Evolutionary conservation across 106 monocot species (phyloP).

Genomic region (Allium cepa): DNA sequence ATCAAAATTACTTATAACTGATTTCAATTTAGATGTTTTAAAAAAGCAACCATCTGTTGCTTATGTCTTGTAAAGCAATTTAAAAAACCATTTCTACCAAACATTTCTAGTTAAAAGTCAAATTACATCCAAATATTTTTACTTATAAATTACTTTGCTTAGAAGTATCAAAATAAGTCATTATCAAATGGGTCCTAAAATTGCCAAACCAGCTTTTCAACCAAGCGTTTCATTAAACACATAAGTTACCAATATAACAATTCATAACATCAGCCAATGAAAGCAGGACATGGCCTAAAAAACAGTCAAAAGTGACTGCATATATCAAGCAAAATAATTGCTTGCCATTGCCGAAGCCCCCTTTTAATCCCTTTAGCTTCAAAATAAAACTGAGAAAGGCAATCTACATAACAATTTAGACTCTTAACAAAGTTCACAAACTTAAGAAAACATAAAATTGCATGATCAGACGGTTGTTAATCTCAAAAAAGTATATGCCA

Average conservation of each 20-base stretch:
- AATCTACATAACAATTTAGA: slow-evolving; percentile 6
- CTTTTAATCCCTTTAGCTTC: slow-evolving; percentile 9
- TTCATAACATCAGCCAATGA: slow-evolving; percentile 15
- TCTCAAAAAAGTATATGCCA: slow-evolving; percentile 17
- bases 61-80: no score
- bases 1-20: no score
- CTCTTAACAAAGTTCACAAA: slow-evolving; percentile 13
- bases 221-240: neutral
- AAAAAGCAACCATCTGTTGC: no score
- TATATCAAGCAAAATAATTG: slow-evolving; percentile 14
- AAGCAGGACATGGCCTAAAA: slow-evolving; percentile 6
- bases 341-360: slow-evolving; percentile 26
- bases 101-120: no score
- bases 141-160: no score
- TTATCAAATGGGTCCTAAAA: no score
- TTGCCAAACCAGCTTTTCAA: no score
- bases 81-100: no score
- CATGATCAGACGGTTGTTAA: slow-evolving; percentile 3
- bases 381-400: slow-evolving; percentile 41
- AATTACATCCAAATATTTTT: no score
- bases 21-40: no score
- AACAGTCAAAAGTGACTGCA: slow-evolving; percentile 16
- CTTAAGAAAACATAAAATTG: neutral
- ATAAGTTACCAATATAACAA: slow-evolving; percentile 11
- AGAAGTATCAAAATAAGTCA: no score